These are phyloP conservation scores for Glonium stellatum DNA, from an alignment of 495 filamentous ascomycete genomes.

Conservation along the genomic window DNA sequence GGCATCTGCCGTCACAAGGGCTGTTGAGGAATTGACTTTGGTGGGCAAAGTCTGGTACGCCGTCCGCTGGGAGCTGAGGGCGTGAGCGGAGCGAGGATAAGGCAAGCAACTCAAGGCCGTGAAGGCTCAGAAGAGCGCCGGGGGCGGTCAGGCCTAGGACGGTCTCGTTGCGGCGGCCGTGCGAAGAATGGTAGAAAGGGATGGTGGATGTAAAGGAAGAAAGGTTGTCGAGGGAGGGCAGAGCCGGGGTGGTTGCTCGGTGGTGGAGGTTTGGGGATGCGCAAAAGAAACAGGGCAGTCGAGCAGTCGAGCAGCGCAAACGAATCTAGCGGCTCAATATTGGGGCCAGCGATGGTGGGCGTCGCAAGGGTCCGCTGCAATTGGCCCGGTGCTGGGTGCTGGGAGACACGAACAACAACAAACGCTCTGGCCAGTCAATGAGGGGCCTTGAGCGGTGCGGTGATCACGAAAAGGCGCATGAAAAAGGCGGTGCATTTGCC, in stretches of 20 bases:
- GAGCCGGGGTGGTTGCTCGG: neutral
- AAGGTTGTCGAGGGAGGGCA: neutral
- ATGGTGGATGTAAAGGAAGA: neutral
- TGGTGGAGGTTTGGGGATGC: neutral
- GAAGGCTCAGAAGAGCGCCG: neutral
- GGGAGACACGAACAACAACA: neutral
- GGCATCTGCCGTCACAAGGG: neutral
- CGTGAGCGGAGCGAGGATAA: neutral
- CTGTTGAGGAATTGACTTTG: neutral
- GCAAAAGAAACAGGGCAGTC: neutral
- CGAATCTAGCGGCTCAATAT: neutral
- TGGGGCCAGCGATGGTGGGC: neutral
- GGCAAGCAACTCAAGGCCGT: neutral
- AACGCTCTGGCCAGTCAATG: neutral
- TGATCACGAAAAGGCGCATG: neutral
- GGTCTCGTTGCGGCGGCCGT: neutral
- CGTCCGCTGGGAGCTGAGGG: neutral
- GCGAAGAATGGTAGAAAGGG: neutral
- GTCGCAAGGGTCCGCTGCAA: neutral
- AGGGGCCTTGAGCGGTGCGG: neutral
- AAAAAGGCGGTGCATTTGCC: neutral
- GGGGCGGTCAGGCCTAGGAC: neutral
- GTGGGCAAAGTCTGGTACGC: neutral
- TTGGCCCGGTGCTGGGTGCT: neutral
- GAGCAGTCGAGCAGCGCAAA: neutral